Conservation (phyloP, 2,329 filamentous ascomycete genomes). For the Hymenoscyphus repandus region DNA sequence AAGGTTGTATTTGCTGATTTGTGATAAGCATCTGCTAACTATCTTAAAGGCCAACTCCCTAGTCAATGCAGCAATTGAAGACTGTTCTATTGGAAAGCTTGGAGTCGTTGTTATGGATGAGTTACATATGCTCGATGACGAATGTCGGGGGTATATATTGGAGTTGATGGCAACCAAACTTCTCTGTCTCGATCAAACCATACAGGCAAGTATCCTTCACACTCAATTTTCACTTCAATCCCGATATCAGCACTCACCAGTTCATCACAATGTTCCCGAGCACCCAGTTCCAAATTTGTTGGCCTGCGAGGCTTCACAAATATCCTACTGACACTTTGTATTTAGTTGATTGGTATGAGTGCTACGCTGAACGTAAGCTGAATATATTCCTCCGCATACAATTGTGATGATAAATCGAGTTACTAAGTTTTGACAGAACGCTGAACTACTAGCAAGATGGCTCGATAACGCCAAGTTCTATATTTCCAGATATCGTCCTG, state of each 20-base stretch:
- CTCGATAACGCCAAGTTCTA: slow-evolving; percentile 62
- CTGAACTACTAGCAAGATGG: slow-evolving; percentile 64
- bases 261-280: too few relatives aligned
- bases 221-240: too few relatives aligned
- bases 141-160: slow-evolving; percentile 69
- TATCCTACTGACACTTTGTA: too few relatives aligned
- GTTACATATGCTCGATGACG: slow-evolving; percentile 77
- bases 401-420: background rate
- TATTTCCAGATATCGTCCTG: slow-evolving; percentile 65
- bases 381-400: background rate
- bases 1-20: slow-evolving; percentile 44
- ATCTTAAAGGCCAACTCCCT: slow-evolving; percentile 64
- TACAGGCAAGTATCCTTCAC: slow-evolving; percentile 48
- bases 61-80: slow-evolving; percentile 67
- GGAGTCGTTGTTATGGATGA: slow-evolving; percentile 69
- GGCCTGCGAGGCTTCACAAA: background rate
- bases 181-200: slow-evolving; percentile 58
- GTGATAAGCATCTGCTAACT: slow-evolving; percentile 2
- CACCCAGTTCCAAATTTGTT: background rate
- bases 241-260: too few relatives aligned
- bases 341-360: slow-evolving; percentile 62
- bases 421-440: slow-evolving; percentile 48
- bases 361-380: slow-evolving; percentile 62
- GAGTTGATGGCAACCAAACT: slow-evolving; percentile 72
- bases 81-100: slow-evolving; percentile 58